These are phyloP conservation scores for Megacollybia marginata DNA, from an alignment of 768 basidiomycete genomes.

Conservation along the genomic window DNA sequence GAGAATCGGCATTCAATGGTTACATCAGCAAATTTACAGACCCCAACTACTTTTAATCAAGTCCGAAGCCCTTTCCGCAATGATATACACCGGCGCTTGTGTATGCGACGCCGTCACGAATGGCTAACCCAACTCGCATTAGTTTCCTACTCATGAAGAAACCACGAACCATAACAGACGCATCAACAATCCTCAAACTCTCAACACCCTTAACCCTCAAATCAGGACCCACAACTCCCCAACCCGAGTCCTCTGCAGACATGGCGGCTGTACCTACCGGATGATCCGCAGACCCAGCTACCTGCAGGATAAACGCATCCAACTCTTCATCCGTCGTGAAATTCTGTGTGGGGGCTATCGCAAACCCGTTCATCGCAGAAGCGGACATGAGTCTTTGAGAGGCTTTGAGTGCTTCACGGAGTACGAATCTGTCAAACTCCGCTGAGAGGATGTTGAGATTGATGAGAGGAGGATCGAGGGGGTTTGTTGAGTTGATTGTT, in stretches of 20 bases:
- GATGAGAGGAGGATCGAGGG: constrained; percentile 32
- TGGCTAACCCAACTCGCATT: constrained; percentile 7
- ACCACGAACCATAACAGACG: constrained; percentile 12
- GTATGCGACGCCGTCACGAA: constrained; percentile 5
- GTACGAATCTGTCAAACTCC: constrained; percentile 5
- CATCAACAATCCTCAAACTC: constrained; percentile 15
- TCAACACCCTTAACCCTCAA: background rate
- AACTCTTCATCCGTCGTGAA: constrained; percentile 9
- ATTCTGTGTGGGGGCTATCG: background rate
- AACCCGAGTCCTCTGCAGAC: background rate
- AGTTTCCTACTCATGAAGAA: constrained; percentile 6
- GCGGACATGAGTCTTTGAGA: constrained; percentile 7
- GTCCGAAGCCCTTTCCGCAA: constrained; percentile 3
- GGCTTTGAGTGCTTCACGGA: constrained; percentile 10
- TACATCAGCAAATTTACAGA: no score
- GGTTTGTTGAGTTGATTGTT: constrained; percentile 24
- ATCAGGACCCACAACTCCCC: background rate
- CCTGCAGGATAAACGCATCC: constrained; percentile 7
- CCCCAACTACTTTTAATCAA: background rate
- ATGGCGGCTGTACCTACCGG: background rate
- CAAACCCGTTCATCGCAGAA: constrained; percentile 9
- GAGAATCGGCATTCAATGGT: no score
- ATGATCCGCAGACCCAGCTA: constrained; percentile 2
- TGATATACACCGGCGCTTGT: constrained; percentile 6
- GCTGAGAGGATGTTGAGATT: constrained; percentile 31